Base-by-base conservation (phyloP, 345 rosid species). In the Lepidium africanum region DNA sequence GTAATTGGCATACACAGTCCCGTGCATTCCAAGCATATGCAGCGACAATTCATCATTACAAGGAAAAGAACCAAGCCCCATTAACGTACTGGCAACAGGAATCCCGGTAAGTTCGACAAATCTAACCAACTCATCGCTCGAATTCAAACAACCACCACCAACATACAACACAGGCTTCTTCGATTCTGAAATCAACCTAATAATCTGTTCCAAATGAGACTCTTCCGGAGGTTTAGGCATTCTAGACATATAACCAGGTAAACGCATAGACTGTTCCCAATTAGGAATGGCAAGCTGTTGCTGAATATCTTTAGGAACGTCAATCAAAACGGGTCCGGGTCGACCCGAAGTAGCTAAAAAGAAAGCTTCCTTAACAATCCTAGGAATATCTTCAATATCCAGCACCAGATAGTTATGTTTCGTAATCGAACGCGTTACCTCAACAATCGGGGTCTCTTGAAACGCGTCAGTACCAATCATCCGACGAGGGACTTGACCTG, bases 1-100 rank as follows among this genome's bases (percentile, higher is more conserved):
- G 80, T 94, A 91, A 65, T 94, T 94, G 1, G 96, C 99, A 60
- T 77, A 89, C 43, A 94, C 96, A 3, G 97, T 89, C 17, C 99
- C 99, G 41, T 91, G 99, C 99, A 94, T 94, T 15, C 99, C 99
- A 56, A 94, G 90, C 99, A 94, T 91, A 42, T 81, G 87, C 59
- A 94, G 65, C 0, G 99, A 91, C 70, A 94, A 56, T 2, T 86
- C 87, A 78, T 84, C 85, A 0, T 81, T 47, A 59, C 79, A 67
- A 0, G 96, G 93, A 59, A 73, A 91, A 1, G 93, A 62, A 0
- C 99, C 99, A 15, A 91, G 85, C 37, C 99, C 99, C 99, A 94
- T 94, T 82, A 94, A 82, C 52, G 99, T 94, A 83, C 96, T 91
- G 1, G 97, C 93, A 11, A 94, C 99, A 0, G 96, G 99, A 47